Evolutionary conservation across 2,329 filamentous ascomycete genomes (phyloP), one percentile per base, ranked within the genome.

Genomic region (Rosellinia necatrix): DNA sequence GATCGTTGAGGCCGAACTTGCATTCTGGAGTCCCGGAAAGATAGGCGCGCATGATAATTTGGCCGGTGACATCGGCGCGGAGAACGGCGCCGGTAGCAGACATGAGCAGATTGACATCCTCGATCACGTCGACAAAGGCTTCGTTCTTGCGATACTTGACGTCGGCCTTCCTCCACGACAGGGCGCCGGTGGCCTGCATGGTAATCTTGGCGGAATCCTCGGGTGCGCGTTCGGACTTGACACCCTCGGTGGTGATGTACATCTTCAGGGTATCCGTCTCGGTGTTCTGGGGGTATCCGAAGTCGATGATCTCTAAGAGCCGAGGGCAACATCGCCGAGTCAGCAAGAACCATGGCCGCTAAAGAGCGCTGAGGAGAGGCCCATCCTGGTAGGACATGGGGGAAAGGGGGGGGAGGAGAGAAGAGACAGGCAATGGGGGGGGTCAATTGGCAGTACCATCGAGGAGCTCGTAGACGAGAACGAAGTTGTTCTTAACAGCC

Each of bases 111-210:
- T 99, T 99, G 68, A 99, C 93, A 70, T 99, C 94, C 75, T 99
- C 94, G 69, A 99, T 99, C 15, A 99, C 94, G 74, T 99, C 94
- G 65, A 99, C 94, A 70, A 99, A 99, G 27, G 94, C 94, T 75
- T 99, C 94, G 77, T 99, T 99, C 78, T 99, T 99, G 74, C 94
- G 90, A 78, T 99, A 99, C 72, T 96, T 96, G 75, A 99, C 94
- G 74, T 97, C 93, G 58, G 93, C 90, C 70, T 96, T 90, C 66
- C 96, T 86, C 94, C 96, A 99, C 42, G 94, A 97, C 37, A 97
- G 82, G 4, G 94, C 94, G 35, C 96, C 94, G 0, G 94, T 99
- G 10, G 94, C 96, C 78, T 99, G 94, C 92, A 97, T 97, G 22
- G 94, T 99, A 75, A 99, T 99, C 73, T 93, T 94, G 65, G 92